A percentile compares a stretch with the other conserved stretches of the same genome.
Conservation (phyloP, 176 grass and related monocot species). For the Oryza longistaminata region DNA sequence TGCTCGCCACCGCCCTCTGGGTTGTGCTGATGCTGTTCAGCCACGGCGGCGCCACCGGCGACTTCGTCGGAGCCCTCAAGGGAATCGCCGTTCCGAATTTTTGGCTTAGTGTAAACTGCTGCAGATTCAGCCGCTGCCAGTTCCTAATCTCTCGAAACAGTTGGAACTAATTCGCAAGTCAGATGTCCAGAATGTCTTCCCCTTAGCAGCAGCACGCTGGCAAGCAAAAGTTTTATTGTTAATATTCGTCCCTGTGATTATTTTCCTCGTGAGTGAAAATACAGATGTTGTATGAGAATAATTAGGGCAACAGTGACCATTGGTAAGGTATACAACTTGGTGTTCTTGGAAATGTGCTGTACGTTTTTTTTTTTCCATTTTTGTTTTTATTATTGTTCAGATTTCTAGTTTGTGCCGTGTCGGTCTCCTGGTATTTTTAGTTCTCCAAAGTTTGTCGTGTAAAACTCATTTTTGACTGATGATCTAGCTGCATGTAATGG, state of each 20-base stretch:
- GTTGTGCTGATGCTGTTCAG: background rate
- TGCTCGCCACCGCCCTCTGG: background rate
- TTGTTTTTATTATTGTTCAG: background rate
- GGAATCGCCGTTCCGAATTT: background rate
- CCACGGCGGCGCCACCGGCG: no score
- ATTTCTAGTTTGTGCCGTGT: background rate
- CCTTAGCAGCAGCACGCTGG: constrained; percentile 20
- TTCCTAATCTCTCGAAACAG: background rate
- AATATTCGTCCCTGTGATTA: constrained; percentile 62
- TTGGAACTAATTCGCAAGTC: constrained; percentile 18
- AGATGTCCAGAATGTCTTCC: background rate
- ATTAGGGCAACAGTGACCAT: constrained; percentile 35
- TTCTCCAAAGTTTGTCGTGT: constrained; percentile 32
- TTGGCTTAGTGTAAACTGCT: constrained; percentile 35
- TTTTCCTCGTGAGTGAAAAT: constrained; percentile 31
- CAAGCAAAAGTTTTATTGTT: constrained; percentile 42
- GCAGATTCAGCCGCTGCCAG: constrained; percentile 28
- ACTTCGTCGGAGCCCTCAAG: background rate
- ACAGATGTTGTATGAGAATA: constrained; percentile 56
- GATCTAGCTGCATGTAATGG: constrained; percentile 6
- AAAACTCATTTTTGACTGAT: constrained; percentile 34
- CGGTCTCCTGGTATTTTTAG: background rate
- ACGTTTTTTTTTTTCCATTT: background rate
- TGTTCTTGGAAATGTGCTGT: constrained; percentile 17
- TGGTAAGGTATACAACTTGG: constrained; percentile 38